Base-by-base conservation (phyloP, 78 protist species). In the Emiliania huxleyi region DNA sequence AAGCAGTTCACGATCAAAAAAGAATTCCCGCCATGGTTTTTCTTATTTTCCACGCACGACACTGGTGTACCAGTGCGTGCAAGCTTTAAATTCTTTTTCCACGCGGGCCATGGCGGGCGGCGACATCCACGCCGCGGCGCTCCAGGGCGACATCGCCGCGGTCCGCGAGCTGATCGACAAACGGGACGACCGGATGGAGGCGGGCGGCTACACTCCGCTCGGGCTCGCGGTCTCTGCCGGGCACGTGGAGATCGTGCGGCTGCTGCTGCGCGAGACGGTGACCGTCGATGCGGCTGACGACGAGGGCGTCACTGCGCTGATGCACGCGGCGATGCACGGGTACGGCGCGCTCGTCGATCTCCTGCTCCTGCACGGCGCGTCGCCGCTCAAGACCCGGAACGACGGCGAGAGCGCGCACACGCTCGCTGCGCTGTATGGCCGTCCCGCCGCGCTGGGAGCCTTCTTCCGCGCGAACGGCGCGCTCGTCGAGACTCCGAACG, bases 321-420 rank as follows among this genome's bases (percentile, higher is more conserved):
- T 71, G 81, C 81, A 71, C n/a, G 81, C 81, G n/a, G 2, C 42
- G 42, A 71, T 71, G 81, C 81, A 71, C 42, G 81, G 81, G 29
- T n/a, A 71, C 81, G 81, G 40, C n/a, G 4, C 81, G 44, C 35
- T 71, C 42, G 35, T 71, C 35, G 42, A 35, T 18, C 42, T 71
- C 40, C 81, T 71, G 44, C 81, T 71, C 11, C 42, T 35, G 44
- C 81, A 71, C 42, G 81, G 42, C 19, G 81, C 81, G 11, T 26
- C 35, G 12, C 35, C 81, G 42, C 42, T 2, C 18, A 8, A 2
- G 29, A 3, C 37, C n/a, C 23, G 75, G n/a, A 35, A 26, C 2
- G 42, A 26, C 42, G 42, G 42, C 1, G 42, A 71, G 19, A 35
- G 42, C 42, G 81, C 42, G 42, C 42, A 26, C 42, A 35, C 81